These are phyloP conservation scores for Phytophthora crassamura DNA, from an alignment of 352 stramenopile species.

Conservation along the genomic window DNA sequence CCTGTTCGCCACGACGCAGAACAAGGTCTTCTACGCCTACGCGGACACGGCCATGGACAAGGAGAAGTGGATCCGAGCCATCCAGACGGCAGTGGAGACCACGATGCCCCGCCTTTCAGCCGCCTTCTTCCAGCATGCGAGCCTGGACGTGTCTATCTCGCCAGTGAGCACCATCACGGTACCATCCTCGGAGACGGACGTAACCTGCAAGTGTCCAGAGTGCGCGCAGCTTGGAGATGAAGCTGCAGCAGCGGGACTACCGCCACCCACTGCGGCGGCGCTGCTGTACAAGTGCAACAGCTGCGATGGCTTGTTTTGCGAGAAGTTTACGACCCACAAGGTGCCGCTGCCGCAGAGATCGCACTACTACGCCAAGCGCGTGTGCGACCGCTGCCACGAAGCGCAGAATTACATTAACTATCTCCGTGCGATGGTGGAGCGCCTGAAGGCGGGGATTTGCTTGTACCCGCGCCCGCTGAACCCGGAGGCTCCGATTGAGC, in stretches of 20 bases:
- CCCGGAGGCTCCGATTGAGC: constrained; percentile 81
- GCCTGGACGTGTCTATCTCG: constrained; percentile 57
- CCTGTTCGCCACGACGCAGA: constrained; percentile 88
- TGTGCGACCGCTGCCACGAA: constrained; percentile 87
- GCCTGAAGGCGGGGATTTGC: constrained; percentile 87
- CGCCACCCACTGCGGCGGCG: constrained; percentile 39
- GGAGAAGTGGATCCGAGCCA: constrained; percentile 90
- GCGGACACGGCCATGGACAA: constrained; percentile 90
- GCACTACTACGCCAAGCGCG: constrained; percentile 87
- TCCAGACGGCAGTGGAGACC: constrained; percentile 86
- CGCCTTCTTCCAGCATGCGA: constrained; percentile 56
- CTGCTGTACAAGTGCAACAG: constrained; percentile 86
- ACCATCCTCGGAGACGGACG: constrained; percentile 60
- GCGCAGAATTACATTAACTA: constrained; percentile 89
- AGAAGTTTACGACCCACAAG: constrained; percentile 85
- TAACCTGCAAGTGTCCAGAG: constrained; percentile 72
- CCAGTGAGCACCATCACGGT: constrained; percentile 55
- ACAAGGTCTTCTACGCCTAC: constrained; percentile 91
- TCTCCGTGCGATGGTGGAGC: constrained; percentile 84
- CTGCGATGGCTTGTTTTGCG: constrained; percentile 81
- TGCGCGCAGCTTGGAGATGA: constrained; percentile 53
- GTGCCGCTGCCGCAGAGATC: constrained; percentile 79
- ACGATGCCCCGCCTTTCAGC: constrained; percentile 72
- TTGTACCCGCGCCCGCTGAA: constrained; percentile 89
- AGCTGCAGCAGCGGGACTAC: constrained; percentile 24